Evolutionary conservation across 257 asterid species (phyloP), one percentile per base, ranked within the genome.

Genomic region (Sherardia arvensis): DNA sequence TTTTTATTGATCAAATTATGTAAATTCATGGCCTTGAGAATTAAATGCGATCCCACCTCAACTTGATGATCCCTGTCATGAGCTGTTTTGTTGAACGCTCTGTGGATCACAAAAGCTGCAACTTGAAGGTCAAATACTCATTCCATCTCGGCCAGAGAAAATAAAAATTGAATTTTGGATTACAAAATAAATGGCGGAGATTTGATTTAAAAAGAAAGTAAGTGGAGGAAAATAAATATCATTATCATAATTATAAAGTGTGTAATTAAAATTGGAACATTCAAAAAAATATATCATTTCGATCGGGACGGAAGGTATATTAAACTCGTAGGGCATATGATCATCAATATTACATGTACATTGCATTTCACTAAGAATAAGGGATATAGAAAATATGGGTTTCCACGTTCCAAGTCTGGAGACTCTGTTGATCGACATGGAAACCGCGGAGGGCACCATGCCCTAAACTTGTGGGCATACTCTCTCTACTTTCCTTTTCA

Each of bases 401-500:
- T 20, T 18, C 72, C 60, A 27, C 38, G 11, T 3, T 47, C 53
- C 55, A 7, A 9, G 20, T 55, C 48, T 20, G 48, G 23, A 48
- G 54, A n/a, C n/a, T 21, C 4, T 43, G 51, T n/a, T n/a, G n/a
- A n/a, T n/a, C n/a, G 20, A 43, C 10, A 21, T 15, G 30, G 29
- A 61, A 69, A 3, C 51, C 55, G 2, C 12, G 3, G 47, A 27
- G 21, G 14, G 27, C 18, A 17, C 57, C 63, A 61, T 51, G 34
- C 63, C 67, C 17, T 32, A 61, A 61, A 53, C 27, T 26, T 53
- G 63, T 51, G 73, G 58, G 58, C 57, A 53, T 26, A 64, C 22
- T 14, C 51, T 43, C 8, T 61, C 47, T 69, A 51, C 56, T 30
- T 60, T 48, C 14, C 32, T 26, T 60, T 53, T 2, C 61, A 48